A percentile compares a stretch with the other conserved stretches of the same genome.
Conservation (phyloP, 306 rosid species). For the Acacia crassicarpa region DNA sequence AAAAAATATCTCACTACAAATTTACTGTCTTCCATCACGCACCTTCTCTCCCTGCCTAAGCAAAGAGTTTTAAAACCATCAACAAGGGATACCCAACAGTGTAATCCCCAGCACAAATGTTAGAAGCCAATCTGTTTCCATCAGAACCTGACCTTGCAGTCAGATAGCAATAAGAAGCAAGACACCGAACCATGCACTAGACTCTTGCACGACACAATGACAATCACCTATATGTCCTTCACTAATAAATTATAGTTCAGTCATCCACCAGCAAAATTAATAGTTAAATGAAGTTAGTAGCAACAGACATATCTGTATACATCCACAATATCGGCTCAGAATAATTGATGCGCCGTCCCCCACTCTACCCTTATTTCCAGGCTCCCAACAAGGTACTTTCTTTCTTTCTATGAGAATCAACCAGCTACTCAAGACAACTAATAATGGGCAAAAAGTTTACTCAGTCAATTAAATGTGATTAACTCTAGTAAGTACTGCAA, state of each 20-base stretch:
- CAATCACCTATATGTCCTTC: background rate
- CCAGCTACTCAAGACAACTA: slow-evolving; percentile 5
- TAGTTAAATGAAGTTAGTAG: background rate
- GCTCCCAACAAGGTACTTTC: background rate
- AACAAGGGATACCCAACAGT: background rate
- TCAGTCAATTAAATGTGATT: background rate
- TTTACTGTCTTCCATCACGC: background rate
- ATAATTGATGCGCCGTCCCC: background rate
- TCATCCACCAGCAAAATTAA: background rate
- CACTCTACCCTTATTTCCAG: background rate
- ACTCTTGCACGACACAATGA: background rate
- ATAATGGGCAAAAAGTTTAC: slow-evolving; percentile 14
- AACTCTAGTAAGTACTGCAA: background rate
- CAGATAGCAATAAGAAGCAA: background rate
- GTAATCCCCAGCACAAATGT: background rate
- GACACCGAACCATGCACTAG: background rate
- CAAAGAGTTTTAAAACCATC: background rate
- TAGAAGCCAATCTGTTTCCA: too few species aligned
- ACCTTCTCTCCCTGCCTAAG: background rate
- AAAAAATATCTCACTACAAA: background rate
- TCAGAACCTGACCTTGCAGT: background rate
- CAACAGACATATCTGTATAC: background rate
- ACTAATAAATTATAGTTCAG: background rate
- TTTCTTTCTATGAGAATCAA: background rate
- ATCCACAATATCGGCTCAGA: background rate